A percentile compares a stretch with the other conserved stretches of the same genome.
Conservation (phyloP, 2,329 filamentous ascomycete genomes). For the Aureobasidium pullulans region DNA sequence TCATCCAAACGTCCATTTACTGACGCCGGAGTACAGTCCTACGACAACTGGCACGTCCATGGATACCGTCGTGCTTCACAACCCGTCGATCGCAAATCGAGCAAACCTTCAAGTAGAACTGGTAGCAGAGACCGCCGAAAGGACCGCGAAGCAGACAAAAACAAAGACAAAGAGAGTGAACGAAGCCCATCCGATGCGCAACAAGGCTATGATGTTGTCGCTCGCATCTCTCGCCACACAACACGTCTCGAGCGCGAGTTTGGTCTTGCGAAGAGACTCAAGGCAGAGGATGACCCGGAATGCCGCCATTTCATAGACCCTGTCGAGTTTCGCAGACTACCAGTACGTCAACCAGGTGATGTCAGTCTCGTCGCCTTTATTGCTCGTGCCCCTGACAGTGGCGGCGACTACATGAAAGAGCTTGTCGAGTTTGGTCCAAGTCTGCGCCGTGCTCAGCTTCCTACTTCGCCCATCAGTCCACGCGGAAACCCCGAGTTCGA, state of each 20-base stretch:
- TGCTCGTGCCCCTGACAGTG: conserved; percentile 61
- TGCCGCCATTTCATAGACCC: conserved; percentile 72
- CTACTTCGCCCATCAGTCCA: conserved; percentile 10
- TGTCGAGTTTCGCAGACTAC: conserved; percentile 68
- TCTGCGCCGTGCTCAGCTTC: conserved; percentile 29
- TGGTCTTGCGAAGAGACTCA: conserved; percentile 61
- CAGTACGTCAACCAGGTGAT: conserved; percentile 60
- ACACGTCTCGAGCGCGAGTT: conserved; percentile 81
- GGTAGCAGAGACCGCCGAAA: conserved; percentile 6
- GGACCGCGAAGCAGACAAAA: background rate
- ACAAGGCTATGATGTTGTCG: conserved; percentile 52
- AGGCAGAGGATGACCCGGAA: conserved; percentile 36
- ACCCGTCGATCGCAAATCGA: conserved; percentile 13
- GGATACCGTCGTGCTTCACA: conserved; percentile 26
- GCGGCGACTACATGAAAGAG: conserved; percentile 62
- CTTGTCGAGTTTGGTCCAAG: conserved; percentile 69
- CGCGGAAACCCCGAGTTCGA: background rate
- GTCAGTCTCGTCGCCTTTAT: conserved; percentile 69
- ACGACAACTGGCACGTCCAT: conserved; percentile 72
- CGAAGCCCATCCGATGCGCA: background rate
- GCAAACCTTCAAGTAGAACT: background rate
- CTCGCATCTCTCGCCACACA: conserved; percentile 73
- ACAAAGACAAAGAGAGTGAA: conserved; percentile 1
- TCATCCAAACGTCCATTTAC: background rate
- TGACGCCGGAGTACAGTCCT: conserved; percentile 46